Conservation (phyloP, 345 rosid genomes). For the Diplotaxis tenuifolia region DNA sequence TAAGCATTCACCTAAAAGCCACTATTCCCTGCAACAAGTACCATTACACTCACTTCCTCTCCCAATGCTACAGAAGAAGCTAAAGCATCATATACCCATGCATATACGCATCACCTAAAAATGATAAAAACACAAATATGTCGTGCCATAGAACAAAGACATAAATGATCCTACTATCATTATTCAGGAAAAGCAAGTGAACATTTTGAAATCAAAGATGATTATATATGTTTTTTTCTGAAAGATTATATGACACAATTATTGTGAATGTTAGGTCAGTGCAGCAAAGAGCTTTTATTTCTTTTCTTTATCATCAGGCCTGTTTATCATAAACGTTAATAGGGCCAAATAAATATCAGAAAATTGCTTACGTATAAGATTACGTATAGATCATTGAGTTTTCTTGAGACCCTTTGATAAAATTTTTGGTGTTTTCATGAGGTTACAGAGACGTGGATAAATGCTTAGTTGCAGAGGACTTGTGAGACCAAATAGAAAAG, state of each 20-base stretch:
- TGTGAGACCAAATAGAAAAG: conserved; percentile 27
- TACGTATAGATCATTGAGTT: neutral
- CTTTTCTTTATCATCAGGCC: no score
- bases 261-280: conserved; percentile 5
- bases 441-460: conserved; percentile 2
- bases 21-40: conserved; percentile 31
- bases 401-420: conserved; percentile 1
- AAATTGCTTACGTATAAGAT: neutral
- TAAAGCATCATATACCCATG: conserved; percentile 25
- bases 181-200: conserved; percentile 12
- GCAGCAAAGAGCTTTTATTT: neutral
- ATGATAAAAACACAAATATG: neutral
- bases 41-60: conserved; percentile 31
- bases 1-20: conserved; percentile 41
- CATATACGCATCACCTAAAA: conserved; percentile 20
- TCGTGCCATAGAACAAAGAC: conserved; percentile 22
- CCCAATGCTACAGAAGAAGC: conserved; percentile 33
- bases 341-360: neutral
- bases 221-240: neutral
- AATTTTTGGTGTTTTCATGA: neutral
- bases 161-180: conserved; percentile 29
- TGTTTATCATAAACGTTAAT: neutral
- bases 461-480: conserved; percentile 25
- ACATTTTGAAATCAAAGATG: conserved; percentile 12
- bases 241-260: neutral